These are phyloP conservation scores for Monosporozyma unispora DNA, from an alignment of 805 yeast genomes.

Conservation along the genomic window DNA sequence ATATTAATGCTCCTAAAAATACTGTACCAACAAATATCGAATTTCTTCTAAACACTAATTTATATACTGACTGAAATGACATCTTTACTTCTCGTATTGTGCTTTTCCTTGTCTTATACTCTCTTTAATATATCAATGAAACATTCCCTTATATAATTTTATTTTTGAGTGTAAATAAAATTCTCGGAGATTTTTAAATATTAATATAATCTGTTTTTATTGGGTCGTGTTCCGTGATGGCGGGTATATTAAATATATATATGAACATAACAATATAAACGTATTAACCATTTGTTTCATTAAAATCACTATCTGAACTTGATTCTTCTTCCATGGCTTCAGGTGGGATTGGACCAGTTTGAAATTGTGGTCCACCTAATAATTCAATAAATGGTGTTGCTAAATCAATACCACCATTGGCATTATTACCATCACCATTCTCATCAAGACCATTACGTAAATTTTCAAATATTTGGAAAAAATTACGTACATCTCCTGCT, in stretches of 20 bases:
- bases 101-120: slow-evolving; percentile 4
- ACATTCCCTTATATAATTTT: too few species aligned
- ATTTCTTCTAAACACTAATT: slow-evolving; percentile 79
- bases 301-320: too few species aligned
- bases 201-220: background rate
- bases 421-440: slow-evolving; percentile 11
- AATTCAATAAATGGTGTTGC: slow-evolving; percentile 18
- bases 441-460: slow-evolving; percentile 13
- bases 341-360: background rate
- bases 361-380: slow-evolving; percentile 5
- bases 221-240: slow-evolving; percentile 1
- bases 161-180: background rate
- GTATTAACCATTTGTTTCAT: too few species aligned
- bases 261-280: background rate
- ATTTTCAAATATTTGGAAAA: slow-evolving; percentile 21
- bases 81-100: slow-evolving; percentile 11
- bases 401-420: slow-evolving; percentile 8
- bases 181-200: background rate
- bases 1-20: slow-evolving; percentile 75
- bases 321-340: background rate
- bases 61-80: slow-evolving; percentile 44
- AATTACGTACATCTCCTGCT: slow-evolving; percentile 13
- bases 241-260: background rate
- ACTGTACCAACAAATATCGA: slow-evolving; percentile 76
- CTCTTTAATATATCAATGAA: too few species aligned